These are phyloP conservation scores for Penicillium lagena DNA, from an alignment of 495 filamentous ascomycete genomes.

Conservation along the genomic window DNA sequence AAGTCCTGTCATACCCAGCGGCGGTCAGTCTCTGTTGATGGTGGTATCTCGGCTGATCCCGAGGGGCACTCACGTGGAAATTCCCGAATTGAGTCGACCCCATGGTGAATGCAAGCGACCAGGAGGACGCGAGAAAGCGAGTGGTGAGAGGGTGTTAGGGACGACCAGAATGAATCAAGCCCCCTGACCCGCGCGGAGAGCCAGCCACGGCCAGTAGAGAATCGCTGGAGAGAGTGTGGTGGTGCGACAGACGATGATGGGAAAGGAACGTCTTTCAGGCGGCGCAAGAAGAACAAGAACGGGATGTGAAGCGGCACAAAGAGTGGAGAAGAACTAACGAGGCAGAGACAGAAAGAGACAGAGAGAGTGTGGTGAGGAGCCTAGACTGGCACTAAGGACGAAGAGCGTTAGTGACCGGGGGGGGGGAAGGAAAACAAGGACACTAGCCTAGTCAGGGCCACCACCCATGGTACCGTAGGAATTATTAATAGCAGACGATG, in stretches of 20 bases:
- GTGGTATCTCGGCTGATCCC: constrained; percentile 4
- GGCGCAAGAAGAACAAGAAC: no score
- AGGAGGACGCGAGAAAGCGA: constrained; percentile 11
- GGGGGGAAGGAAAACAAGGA: no score
- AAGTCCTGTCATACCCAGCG: constrained; percentile 58
- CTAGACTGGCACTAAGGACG: no score
- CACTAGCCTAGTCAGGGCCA: no score
- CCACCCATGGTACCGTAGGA: no score
- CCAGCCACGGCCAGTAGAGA: constrained; percentile 6
- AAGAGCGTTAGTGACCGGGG: no score
- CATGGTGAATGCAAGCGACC: constrained; percentile 29
- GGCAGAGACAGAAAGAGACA: no score
- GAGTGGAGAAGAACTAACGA: no score
- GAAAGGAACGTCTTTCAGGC: background rate
- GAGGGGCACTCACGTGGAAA: constrained; percentile 66
- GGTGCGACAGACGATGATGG: no score
- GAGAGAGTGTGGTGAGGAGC: no score
- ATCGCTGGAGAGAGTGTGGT: constrained; percentile 13
- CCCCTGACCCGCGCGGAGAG: constrained; percentile 27
- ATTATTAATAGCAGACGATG: no score
- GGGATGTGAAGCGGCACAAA: no score
- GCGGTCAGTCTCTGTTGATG: constrained; percentile 14
- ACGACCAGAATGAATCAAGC: constrained; percentile 11
- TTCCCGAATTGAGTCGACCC: constrained; percentile 76
- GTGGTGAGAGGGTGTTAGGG: background rate